A percentile compares a stretch with the other conserved stretches of the same genome.
These are phyloP conservation scores for Coelastrella sp. DNA, from an alignment of 139 green algal species.

Conservation along the genomic window DNA sequence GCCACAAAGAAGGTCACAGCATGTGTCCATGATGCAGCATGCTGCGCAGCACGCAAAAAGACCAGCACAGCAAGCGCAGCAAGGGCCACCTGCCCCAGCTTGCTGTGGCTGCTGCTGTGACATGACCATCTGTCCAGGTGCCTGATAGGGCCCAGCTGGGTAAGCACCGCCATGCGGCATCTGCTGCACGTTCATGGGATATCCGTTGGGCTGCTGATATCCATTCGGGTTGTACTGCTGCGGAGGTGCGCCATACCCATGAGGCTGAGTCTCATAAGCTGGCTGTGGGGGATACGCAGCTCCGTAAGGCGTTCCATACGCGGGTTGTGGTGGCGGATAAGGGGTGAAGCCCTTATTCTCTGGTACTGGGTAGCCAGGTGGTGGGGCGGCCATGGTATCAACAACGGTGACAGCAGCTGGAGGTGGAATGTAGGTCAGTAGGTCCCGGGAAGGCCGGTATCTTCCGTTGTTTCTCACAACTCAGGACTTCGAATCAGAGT, in stretches of 20 bases:
- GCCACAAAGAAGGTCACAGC: slow-evolving; percentile 38
- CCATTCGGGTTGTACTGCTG: background rate
- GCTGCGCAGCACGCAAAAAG: slow-evolving; percentile 42
- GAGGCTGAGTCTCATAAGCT: background rate
- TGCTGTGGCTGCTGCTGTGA: slow-evolving; percentile 13
- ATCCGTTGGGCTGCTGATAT: background rate
- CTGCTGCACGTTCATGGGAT: slow-evolving; percentile 32
- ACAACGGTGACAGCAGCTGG: background rate
- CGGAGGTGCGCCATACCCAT: background rate
- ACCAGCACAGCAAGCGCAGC: slow-evolving; percentile 39
- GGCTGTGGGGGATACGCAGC: slow-evolving; percentile 28
- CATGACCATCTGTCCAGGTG: slow-evolving; percentile 40
- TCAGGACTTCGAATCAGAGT: too few relatives aligned
- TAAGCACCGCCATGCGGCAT: background rate
- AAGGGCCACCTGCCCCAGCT: background rate
- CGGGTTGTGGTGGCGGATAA: background rate
- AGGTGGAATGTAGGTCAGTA: background rate
- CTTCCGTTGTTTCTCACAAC: too few relatives aligned
- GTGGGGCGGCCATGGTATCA: slow-evolving; percentile 10
- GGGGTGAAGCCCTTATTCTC: slow-evolving; percentile 18
- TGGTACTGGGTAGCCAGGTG: slow-evolving; percentile 18
- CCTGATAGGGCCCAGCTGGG: slow-evolving; percentile 23
- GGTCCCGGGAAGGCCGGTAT: background rate
- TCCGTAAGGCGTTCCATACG: background rate
- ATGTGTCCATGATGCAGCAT: slow-evolving; percentile 39